Evolutionary conservation across 257 asterid species (phyloP).

Genomic region (Plantago elongata): DNA sequence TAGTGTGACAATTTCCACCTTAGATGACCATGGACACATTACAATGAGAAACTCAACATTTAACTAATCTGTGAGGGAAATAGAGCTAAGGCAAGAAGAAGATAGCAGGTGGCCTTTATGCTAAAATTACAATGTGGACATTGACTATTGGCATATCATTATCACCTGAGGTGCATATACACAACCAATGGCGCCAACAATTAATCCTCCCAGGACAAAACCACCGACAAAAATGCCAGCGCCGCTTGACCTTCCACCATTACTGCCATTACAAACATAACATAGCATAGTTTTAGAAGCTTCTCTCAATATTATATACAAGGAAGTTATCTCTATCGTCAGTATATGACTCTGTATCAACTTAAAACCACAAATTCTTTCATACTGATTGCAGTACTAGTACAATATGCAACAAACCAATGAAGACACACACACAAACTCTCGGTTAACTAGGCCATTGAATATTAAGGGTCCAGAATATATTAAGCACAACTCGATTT

Average conservation of each 20-base stretch:
- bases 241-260: conserved; percentile 51
- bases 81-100: background rate
- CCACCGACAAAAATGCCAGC: conserved; percentile 76
- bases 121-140: conserved; percentile 13
- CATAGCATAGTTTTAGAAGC: conserved; percentile 3
- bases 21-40: conserved; percentile 11
- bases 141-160: conserved; percentile 9
- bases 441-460: no score
- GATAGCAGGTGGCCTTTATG: conserved; percentile 1
- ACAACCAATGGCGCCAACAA: conserved; percentile 84
- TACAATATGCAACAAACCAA: no score
- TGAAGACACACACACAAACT: no score
- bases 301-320: background rate
- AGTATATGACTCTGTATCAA: no score
- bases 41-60: background rate
- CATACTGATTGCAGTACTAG: no score
- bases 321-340: no score
- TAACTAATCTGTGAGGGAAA: conserved; percentile 5
- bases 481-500: background rate
- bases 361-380: no score
- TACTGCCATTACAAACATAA: conserved; percentile 40
- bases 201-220: conserved; percentile 88
- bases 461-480: background rate
- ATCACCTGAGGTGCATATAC: conserved; percentile 91
- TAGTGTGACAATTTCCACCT: conserved; percentile 12